phyloP scores from a whole-genome alignment of 2,329 filamentous ascomycete species.

The Drechslerella coelobrocha region DNA sequence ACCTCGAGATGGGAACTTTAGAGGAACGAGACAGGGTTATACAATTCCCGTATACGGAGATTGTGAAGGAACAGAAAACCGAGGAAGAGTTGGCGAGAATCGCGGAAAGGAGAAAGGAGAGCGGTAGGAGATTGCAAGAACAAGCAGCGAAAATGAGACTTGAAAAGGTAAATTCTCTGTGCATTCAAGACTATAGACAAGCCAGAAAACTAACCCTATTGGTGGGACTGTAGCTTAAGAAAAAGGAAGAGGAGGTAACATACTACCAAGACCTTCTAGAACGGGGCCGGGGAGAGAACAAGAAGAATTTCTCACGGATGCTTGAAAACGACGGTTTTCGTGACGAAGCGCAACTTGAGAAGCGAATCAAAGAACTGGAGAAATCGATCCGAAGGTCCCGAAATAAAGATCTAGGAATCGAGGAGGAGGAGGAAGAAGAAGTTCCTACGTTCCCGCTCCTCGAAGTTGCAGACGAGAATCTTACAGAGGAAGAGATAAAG shows the following conservation, averaged over 20 bases:
- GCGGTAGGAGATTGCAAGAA: slow-evolving; percentile 86
- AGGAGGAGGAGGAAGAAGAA: slow-evolving; percentile 77
- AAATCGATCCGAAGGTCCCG: slow-evolving; percentile 86
- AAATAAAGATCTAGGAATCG: slow-evolving; percentile 88
- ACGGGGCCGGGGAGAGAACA: slow-evolving; percentile 75
- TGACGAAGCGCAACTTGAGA: slow-evolving; percentile 84
- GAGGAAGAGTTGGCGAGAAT: slow-evolving; percentile 90
- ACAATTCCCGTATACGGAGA: slow-evolving; percentile 92
- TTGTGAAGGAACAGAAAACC: slow-evolving; percentile 86
- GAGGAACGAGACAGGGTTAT: slow-evolving; percentile 88
- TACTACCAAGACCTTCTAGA: slow-evolving; percentile 86
- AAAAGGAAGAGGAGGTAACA: slow-evolving; percentile 93
- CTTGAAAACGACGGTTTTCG: slow-evolving; percentile 91
- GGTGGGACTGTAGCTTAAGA: slow-evolving; percentile 66
- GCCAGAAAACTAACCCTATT: slow-evolving; percentile 7
- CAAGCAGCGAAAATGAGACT: slow-evolving; percentile 97
- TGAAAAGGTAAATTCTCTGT: slow-evolving; percentile 67
- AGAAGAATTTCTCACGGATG: slow-evolving; percentile 86
- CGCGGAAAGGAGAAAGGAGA: slow-evolving; percentile 93
- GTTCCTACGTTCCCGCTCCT: slow-evolving; percentile 85
- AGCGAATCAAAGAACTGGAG: slow-evolving; percentile 85
- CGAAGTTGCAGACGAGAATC: slow-evolving; percentile 85
- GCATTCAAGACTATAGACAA: too few relatives aligned
- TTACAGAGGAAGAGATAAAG: slow-evolving; percentile 89
- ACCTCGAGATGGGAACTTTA: slow-evolving; percentile 88